phyloP scores from a whole-genome alignment of 371 early-diverging fungal genomes.

The Actinomucor elegans region DNA sequence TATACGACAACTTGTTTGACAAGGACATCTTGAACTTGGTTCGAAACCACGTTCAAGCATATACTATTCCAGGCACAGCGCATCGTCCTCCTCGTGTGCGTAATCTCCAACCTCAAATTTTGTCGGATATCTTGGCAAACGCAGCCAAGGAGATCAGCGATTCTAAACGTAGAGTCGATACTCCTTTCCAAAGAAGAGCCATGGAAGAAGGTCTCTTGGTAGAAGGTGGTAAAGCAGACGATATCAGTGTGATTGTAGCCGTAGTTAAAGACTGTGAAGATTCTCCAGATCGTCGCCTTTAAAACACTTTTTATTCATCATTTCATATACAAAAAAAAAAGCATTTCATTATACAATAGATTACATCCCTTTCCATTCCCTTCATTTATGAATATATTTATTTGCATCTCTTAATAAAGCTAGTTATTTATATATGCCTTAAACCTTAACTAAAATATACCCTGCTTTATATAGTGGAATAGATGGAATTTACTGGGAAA shows the following conservation, averaged over 20 bases:
- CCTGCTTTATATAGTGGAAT: background rate
- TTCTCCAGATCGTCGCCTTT: constrained; percentile 44
- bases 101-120: constrained; percentile 68
- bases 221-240: constrained; percentile 84
- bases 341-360: too few relatives aligned
- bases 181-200: constrained; percentile 86
- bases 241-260: constrained; percentile 79
- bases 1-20: constrained; percentile 85
- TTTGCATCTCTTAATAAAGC: background rate
- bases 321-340: background rate
- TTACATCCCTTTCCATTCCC: too few relatives aligned
- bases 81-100: constrained; percentile 23
- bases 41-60: constrained; percentile 52
- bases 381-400: too few relatives aligned
- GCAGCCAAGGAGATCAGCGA: constrained; percentile 80
- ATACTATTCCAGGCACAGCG: constrained; percentile 58
- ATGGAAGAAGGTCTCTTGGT: constrained; percentile 74
- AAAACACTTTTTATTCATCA: background rate
- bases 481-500: too few relatives aligned
- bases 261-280: constrained; percentile 67
- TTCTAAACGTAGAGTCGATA: constrained; percentile 68
- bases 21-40: constrained; percentile 79
- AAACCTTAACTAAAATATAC: background rate
- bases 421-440: background rate
- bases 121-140: constrained; percentile 76